Conservation (phyloP, 1,284 basidiomycete species). For the Moesziomyces sp. region DNA sequence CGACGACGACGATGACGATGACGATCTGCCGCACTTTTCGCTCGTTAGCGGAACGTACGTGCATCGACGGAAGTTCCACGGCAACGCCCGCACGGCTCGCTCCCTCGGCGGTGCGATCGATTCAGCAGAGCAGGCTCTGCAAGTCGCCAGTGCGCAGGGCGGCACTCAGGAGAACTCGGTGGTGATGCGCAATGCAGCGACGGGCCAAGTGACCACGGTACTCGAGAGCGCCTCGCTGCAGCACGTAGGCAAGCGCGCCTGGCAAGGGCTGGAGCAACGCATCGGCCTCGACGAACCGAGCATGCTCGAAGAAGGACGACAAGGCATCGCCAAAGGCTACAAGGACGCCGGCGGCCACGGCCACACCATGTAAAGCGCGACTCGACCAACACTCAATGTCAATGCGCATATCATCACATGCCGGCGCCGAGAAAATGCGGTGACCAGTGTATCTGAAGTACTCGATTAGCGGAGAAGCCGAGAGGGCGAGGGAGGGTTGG, state of each 20-base stretch:
- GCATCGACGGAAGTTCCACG: slow-evolving; percentile 76
- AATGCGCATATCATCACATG: too few relatives aligned
- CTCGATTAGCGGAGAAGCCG: not conserved
- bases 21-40: slow-evolving; percentile 77
- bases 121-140: slow-evolving; percentile 2
- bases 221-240: slow-evolving; percentile 69
- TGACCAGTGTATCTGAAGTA: too few relatives aligned
- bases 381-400: too few relatives aligned
- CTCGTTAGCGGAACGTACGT: slow-evolving; percentile 87
- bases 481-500: not conserved
- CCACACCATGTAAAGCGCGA: slow-evolving; percentile 16
- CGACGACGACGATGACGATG: slow-evolving; percentile 66
- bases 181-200: slow-evolving; percentile 76
- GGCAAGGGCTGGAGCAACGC: slow-evolving; percentile 83
- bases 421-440: too few relatives aligned
- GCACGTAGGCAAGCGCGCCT: slow-evolving; percentile 78
- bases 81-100: slow-evolving; percentile 42
- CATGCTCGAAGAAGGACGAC: slow-evolving; percentile 85
- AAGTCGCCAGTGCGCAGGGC: slow-evolving; percentile 2
- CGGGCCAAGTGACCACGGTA: slow-evolving; percentile 71
- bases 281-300: slow-evolving; percentile 83
- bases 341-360: slow-evolving; percentile 67
- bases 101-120: slow-evolving; percentile 3
- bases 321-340: slow-evolving; percentile 89
- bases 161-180: slow-evolving; percentile 64